Evolutionary conservation across 108 stramenopile genomes (phyloP).

Genomic region (Pseudonitzschia pungens): DNA sequence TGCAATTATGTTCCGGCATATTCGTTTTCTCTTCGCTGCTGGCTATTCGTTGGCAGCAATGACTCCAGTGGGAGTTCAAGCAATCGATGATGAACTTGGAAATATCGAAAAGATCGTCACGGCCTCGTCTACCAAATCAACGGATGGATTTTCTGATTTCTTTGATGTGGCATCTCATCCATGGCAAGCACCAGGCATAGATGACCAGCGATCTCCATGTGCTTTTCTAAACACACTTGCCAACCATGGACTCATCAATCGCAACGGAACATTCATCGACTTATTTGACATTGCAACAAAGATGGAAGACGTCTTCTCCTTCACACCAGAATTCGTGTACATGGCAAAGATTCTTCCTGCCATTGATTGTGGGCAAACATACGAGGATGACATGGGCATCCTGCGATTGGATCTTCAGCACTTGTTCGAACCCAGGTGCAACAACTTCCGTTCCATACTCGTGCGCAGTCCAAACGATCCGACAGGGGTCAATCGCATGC

Average conservation of each 20-base stretch:
- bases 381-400: conserved; percentile 2
- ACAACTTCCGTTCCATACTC: conserved; percentile 11
- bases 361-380: conserved; percentile 13
- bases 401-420: conserved; percentile 1
- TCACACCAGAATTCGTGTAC: conserved; percentile 2
- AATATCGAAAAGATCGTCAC: neutral
- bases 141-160: neutral
- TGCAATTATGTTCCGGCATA: neutral
- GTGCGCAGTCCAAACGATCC: neutral
- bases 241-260: conserved; percentile 28
- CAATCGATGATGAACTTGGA: neutral
- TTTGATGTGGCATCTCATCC: neutral
- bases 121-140: neutral
- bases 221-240: conserved; percentile 19
- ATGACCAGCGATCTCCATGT: conserved; percentile 16
- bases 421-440: conserved; percentile 4
- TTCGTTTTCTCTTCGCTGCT: neutral
- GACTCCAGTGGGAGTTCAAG: neutral
- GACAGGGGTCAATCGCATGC: neutral
- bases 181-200: neutral
- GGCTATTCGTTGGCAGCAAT: neutral
- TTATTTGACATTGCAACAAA: neutral
- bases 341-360: neutral
- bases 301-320: neutral
- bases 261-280: conserved; percentile 16